Base-by-base conservation (phyloP, 2,329 filamentous ascomycete genomes). In the Neofusicoccum parvum region DNA sequence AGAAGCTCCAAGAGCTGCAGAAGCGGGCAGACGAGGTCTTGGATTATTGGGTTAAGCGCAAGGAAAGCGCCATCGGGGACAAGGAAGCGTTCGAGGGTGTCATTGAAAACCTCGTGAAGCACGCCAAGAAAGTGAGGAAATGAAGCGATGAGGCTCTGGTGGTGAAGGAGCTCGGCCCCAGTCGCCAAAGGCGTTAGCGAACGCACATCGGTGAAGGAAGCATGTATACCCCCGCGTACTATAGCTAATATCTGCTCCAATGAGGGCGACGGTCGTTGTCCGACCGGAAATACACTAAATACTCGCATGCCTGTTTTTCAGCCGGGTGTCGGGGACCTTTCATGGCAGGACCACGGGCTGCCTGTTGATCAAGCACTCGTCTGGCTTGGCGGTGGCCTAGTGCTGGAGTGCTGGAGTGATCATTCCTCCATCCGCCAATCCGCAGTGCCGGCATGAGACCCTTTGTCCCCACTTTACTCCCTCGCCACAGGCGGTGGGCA, bases 11-110 rank as follows among this genome's bases (percentile, higher is more conserved):
- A 73, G 86, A 84, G 11, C 82, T 94, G 78, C 88, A 92, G 67
- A 83, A 82, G n/a, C 83, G 86, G 23, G 92, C 92, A 3, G 90
- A 89, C 64, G 87, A 92, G 66, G 88, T 94, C 45, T 81, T 97
- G 62, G 91, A 92, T 69, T 96, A 94, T 75, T 98, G 94, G 94
- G 86, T 92, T 71, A 91, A 92, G 81, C 83, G 89, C 71, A 90
- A 91, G 62, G 94, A 97, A 75, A 92, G 93, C 71, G 92, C 94
- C 72, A 81, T 96, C 69, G 92, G 92, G 46, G 94, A 98, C 75
- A 90, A 95, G 71, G 94, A 97, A 75, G 92, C 93, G 2, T 95
- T 97, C 76, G 94, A 98, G 76, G 93, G 92, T 0, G 94, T 98
- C 15, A 97, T 98, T 84, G 94, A 97, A 80, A 97, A 97, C 77